phyloP scores from a whole-genome alignment of 352 stramenopile species.

The Phytopythium boreale region DNA sequence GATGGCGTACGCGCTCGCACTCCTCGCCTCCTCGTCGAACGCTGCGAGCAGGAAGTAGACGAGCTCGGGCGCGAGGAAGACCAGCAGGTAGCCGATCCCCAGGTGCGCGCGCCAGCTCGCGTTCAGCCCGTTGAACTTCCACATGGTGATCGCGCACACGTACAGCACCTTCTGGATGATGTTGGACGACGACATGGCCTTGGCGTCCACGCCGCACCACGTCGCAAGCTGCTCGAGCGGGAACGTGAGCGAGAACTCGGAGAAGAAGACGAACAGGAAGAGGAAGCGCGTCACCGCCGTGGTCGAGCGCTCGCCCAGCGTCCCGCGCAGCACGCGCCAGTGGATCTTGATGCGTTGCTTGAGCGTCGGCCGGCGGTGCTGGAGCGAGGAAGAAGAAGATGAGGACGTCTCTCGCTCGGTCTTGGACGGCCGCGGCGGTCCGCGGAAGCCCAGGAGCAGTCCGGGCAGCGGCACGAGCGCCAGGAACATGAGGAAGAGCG shows the following conservation, averaged over 20 bases:
- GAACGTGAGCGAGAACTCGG: constrained; percentile 56
- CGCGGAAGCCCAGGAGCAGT: constrained; percentile 39
- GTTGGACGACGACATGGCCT: constrained; percentile 38
- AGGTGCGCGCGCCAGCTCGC: constrained; percentile 37
- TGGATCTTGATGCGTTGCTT: constrained; percentile 10
- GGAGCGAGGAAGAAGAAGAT: background rate
- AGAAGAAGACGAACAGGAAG: constrained; percentile 53
- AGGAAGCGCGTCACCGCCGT: constrained; percentile 50
- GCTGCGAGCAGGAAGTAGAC: constrained; percentile 35
- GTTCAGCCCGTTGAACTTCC: constrained; percentile 47
- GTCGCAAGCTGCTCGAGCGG: constrained; percentile 36
- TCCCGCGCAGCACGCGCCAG: constrained; percentile 22
- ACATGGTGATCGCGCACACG: constrained; percentile 35
- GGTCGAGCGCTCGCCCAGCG: constrained; percentile 35
- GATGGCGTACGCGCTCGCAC: constrained; percentile 32
- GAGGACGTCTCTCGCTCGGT: background rate
- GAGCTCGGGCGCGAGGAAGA: constrained; percentile 37
- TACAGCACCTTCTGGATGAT: constrained; percentile 45
- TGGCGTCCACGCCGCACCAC: constrained; percentile 38
- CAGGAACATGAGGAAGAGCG: constrained; percentile 51
- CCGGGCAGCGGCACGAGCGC: constrained; percentile 36
- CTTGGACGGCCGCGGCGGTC: constrained; percentile 1
- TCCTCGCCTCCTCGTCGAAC: constrained; percentile 18
- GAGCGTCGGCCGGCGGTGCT: background rate
- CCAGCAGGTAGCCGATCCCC: constrained; percentile 22